phyloP scores from a whole-genome alignment of 202 grass and related monocot species.

The Schoenoplectus tabernaemontani region DNA sequence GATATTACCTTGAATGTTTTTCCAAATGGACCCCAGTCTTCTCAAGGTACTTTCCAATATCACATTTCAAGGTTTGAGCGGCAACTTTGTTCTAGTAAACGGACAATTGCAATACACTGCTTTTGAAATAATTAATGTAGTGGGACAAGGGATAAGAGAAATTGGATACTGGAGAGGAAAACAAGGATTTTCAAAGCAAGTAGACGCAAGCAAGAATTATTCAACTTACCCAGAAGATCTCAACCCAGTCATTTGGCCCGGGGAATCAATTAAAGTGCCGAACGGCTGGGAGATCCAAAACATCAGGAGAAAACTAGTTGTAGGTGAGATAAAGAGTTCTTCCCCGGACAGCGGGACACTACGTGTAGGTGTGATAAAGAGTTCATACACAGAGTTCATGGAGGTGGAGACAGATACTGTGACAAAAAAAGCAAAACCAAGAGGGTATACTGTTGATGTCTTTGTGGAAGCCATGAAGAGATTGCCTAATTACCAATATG shows the following conservation, averaged over 20 bases:
- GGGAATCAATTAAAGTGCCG: constrained; percentile 35
- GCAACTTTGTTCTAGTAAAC: constrained; percentile 28
- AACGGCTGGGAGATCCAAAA: constrained; percentile 42
- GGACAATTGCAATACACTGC: constrained; percentile 19
- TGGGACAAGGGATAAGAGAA: constrained; percentile 25
- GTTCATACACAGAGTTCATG: constrained; percentile 20
- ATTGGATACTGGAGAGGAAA: constrained; percentile 36
- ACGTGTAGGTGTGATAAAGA: constrained; percentile 34
- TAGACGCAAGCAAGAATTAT: not conserved
- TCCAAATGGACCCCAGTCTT: constrained; percentile 29
- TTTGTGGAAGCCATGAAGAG: constrained; percentile 42
- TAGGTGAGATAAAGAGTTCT: no score
- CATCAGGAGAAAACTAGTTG: constrained; percentile 37
- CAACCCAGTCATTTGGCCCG: constrained; percentile 34
- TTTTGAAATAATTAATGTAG: constrained; percentile 44
- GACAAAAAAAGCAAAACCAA: not conserved
- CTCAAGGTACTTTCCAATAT: constrained; percentile 27
- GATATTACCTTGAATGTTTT: constrained; percentile 17
- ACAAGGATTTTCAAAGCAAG: constrained; percentile 14
- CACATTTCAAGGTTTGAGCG: constrained; percentile 39
- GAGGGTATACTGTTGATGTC: constrained; percentile 34
- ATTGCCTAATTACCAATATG: constrained; percentile 35
- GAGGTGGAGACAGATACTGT: constrained; percentile 22
- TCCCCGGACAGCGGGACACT: no score
- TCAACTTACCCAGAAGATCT: constrained; percentile 15